These are phyloP conservation scores for Deuterostichococcus epilithicus DNA, from an alignment of 139 green algal genomes.

Conservation along the genomic window DNA sequence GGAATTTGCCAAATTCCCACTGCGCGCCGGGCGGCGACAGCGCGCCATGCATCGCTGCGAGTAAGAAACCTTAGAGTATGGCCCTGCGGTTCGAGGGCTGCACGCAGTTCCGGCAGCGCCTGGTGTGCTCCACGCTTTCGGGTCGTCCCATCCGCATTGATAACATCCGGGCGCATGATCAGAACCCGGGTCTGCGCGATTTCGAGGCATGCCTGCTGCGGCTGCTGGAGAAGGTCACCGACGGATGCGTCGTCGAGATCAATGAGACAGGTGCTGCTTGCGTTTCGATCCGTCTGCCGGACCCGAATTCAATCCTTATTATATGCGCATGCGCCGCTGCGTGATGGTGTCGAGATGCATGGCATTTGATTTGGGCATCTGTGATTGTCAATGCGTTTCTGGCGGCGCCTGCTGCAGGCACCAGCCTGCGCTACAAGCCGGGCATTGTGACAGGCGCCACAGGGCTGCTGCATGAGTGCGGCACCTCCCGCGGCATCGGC, in stretches of 20 bases:
- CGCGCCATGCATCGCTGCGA: no score
- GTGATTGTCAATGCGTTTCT: not conserved
- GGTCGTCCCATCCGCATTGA: slow-evolving; percentile 83
- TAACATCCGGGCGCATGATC: slow-evolving; percentile 76
- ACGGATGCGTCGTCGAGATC: slow-evolving; percentile 93
- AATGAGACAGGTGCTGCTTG: slow-evolving; percentile 84
- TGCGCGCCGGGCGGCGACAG: no score
- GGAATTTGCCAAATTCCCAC: no score
- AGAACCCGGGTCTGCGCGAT: slow-evolving; percentile 78
- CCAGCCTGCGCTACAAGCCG: slow-evolving; percentile 81
- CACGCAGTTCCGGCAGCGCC: slow-evolving; percentile 72
- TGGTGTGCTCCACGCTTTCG: slow-evolving; percentile 79
- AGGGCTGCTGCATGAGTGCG: slow-evolving; percentile 84
- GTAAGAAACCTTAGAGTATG: no score
- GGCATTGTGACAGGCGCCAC: slow-evolving; percentile 73
- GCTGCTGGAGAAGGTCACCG: slow-evolving; percentile 93
- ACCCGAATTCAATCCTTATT: not conserved
- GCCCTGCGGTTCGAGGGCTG: slow-evolving; percentile 67
- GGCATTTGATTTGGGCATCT: not conserved
- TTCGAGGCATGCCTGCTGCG: slow-evolving; percentile 91
- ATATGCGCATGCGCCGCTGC: not conserved
- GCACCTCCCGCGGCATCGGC: slow-evolving; percentile 68
- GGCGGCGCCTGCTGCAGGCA: no score
- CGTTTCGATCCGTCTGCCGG: not conserved
- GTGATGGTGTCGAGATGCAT: not conserved